These are phyloP conservation scores for Xylogone sp. DNA, from an alignment of 2,329 filamentous ascomycete species.

Conservation along the genomic window DNA sequence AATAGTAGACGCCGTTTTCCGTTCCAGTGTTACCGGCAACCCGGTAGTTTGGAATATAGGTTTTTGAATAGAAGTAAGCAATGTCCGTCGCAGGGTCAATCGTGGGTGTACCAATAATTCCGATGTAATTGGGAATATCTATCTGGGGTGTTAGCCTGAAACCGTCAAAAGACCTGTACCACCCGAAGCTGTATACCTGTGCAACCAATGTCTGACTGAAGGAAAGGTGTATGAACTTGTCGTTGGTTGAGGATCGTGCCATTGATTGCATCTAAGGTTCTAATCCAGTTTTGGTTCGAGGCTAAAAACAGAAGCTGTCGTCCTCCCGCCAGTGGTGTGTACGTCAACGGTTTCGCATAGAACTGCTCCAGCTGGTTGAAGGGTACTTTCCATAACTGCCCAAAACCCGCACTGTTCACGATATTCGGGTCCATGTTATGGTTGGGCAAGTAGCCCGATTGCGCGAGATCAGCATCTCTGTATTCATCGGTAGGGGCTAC, in stretches of 20 bases:
- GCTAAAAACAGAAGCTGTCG: conserved; percentile 29
- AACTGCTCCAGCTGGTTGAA: conserved; percentile 33
- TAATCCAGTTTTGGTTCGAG: conserved; percentile 30
- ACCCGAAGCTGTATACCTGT: conserved; percentile 12
- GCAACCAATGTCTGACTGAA: conserved; percentile 45
- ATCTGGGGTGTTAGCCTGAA: no score
- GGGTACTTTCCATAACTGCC: conserved; percentile 31
- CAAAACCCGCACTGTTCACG: conserved; percentile 30
- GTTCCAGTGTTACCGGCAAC: conserved; percentile 15
- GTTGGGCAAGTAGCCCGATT: conserved; percentile 29
- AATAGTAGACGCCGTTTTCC: conserved; percentile 35
- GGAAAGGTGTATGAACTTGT: conserved; percentile 41
- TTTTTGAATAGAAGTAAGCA: conserved; percentile 41
- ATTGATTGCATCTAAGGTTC: conserved; percentile 32
- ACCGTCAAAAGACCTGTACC: no score
- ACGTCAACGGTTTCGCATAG: conserved; percentile 42
- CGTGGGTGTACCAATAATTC: conserved; percentile 42
- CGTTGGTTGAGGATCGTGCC: conserved; percentile 29
- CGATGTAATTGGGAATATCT: conserved; percentile 44
- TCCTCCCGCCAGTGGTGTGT: conserved; percentile 29
- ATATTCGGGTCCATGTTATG: conserved; percentile 36
- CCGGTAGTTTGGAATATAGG: conserved; percentile 27
- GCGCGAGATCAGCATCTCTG: conserved; percentile 23
- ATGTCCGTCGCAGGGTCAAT: conserved; percentile 42
- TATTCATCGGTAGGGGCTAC: conserved; percentile 20